These are phyloP conservation scores for Pseudogymnoascus sp. DNA, from an alignment of 2,329 filamentous ascomycete species.

Conservation along the genomic window DNA sequence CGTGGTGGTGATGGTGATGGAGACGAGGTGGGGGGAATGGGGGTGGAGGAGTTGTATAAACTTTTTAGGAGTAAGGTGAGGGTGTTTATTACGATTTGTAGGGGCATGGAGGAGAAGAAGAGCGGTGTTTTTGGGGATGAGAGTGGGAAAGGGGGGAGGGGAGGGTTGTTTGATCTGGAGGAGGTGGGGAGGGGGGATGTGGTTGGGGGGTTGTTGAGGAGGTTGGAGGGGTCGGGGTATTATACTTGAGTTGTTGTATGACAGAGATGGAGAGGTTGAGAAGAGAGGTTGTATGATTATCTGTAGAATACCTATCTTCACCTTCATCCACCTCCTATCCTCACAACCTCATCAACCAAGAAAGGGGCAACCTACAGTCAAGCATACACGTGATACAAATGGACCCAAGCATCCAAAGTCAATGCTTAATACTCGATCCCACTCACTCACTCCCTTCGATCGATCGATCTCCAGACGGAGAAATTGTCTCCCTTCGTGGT, in stretches of 20 bases:
- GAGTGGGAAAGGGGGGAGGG: constrained; percentile 22
- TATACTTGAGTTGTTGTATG: constrained; percentile 33
- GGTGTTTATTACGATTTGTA: constrained; percentile 66
- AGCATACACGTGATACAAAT: no score
- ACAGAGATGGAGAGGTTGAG: no score
- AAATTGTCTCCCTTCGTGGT: no score
- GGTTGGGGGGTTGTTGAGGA: constrained; percentile 58
- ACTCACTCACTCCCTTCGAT: no score
- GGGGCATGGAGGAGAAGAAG: constrained; percentile 56
- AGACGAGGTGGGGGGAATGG: no score
- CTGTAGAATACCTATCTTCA: neutral
- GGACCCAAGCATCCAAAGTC: no score
- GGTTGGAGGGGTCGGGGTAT: constrained; percentile 63
- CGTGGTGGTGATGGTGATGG: constrained; percentile 34
- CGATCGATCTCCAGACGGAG: no score
- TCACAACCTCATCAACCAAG: neutral
- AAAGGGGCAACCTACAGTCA: no score
- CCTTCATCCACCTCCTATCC: neutral
- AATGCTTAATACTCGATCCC: no score
- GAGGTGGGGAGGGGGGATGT: constrained; percentile 43
- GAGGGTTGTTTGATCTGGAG: constrained; percentile 30
- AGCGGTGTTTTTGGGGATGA: constrained; percentile 19
- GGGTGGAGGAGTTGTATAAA: constrained; percentile 47
- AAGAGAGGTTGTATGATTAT: no score
- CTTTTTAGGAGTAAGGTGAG: constrained; percentile 63